phyloP scores from a whole-genome alignment of 2,329 filamentous ascomycete species.

The Scedosporium aurantiacum region DNA sequence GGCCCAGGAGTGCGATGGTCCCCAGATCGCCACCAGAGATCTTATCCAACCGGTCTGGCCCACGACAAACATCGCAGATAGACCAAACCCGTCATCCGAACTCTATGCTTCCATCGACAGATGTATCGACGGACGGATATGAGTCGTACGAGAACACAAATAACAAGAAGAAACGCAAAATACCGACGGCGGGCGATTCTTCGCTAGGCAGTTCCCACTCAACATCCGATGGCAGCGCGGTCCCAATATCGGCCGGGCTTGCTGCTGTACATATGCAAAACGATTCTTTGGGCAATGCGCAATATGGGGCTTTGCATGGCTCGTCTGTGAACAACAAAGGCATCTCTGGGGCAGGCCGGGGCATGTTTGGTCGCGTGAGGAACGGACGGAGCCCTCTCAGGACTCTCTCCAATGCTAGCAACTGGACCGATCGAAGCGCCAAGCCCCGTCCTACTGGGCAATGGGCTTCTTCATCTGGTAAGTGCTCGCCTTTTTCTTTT shows the following conservation, averaged over 20 bases:
- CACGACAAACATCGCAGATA: background rate
- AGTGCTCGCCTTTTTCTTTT: conserved; percentile 16
- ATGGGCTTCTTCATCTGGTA: conserved; percentile 34
- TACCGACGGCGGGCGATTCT: conserved; percentile 73
- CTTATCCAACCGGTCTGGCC: conserved; percentile 11
- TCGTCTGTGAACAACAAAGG: conserved; percentile 38
- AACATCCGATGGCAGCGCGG: background rate
- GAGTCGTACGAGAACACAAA: conserved; percentile 98
- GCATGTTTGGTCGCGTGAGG: conserved; percentile 61
- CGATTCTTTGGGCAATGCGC: background rate
- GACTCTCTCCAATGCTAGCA: conserved; percentile 33
- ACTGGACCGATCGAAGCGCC: conserved; percentile 39
- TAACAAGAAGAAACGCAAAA: conserved; percentile 99
- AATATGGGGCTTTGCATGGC: conserved; percentile 16
- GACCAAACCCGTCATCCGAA: background rate
- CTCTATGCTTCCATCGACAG: conserved; percentile 49
- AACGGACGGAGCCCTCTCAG: conserved; percentile 53
- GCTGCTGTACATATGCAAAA: background rate
- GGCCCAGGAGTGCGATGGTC: conserved; percentile 29
- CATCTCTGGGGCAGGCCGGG: conserved; percentile 75
- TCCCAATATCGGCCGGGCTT: background rate
- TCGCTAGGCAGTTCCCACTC: conserved; percentile 5
- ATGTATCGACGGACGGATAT: conserved; percentile 72
- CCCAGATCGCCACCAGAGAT: conserved; percentile 36
- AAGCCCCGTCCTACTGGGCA: conserved; percentile 32